These are phyloP conservation scores for Cicer chorassanicum DNA, from an alignment of 306 rosid genomes.

Conservation along the genomic window DNA sequence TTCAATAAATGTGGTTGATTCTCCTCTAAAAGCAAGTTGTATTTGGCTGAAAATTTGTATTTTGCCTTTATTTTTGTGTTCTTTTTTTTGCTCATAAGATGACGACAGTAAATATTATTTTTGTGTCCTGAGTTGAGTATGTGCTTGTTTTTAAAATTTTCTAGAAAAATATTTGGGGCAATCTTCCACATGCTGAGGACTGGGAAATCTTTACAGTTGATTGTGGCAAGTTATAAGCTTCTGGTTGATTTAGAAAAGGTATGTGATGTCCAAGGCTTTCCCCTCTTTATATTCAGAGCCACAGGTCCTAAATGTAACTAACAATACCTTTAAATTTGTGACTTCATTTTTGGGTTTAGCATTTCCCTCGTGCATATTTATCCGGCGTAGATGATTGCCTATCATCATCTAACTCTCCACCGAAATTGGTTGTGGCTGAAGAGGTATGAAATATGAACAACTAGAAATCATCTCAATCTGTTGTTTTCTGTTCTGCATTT, in stretches of 20 bases:
- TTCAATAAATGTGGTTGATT: neutral
- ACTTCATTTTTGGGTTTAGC: conserved; percentile 45
- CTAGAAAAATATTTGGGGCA: conserved; percentile 46
- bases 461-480: conserved; percentile 27
- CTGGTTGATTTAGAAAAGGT: conserved; percentile 80
- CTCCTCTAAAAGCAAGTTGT: neutral
- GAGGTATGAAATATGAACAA: conserved; percentile 56
- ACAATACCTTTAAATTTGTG: neutral
- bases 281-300: neutral
- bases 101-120: neutral
- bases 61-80: conserved; percentile 24
- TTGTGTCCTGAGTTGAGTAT: conserved; percentile 6
- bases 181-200: conserved; percentile 51
- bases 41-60: conserved; percentile 12
- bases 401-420: conserved; percentile 40
- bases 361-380: conserved; percentile 67
- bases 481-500: conserved; percentile 6
- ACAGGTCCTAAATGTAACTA: conserved; percentile 33
- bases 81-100: neutral
- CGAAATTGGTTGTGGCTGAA: conserved; percentile 57
- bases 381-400: conserved; percentile 42
- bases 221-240: conserved; percentile 53
- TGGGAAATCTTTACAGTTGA: conserved; percentile 50
- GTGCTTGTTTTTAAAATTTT: neutral
- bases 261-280: conserved; percentile 11